A percentile compares a stretch with the other conserved stretches of the same genome.
Conservation (phyloP, 2,329 filamentous ascomycete species). For the Cladophialophora chaetospira region DNA sequence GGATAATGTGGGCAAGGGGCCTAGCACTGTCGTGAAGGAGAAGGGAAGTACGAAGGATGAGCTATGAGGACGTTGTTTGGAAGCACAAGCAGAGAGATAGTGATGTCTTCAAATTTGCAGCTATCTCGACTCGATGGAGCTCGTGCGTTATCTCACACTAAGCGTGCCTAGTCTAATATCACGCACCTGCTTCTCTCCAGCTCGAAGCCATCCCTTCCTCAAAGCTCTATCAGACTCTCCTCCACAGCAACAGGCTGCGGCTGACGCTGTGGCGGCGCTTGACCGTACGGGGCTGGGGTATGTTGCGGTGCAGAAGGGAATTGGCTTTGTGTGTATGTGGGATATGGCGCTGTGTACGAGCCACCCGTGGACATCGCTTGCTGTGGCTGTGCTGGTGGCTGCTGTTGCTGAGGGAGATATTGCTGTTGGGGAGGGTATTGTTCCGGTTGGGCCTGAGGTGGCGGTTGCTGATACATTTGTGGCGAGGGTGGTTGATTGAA, state of each 20-base stretch:
- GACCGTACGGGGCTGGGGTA: constrained; percentile 23
- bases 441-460: constrained; percentile 42
- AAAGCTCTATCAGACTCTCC: constrained; percentile 80
- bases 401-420: constrained; percentile 39
- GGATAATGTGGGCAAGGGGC: constrained; percentile 16
- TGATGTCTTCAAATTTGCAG: too few species aligned
- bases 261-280: constrained; percentile 49
- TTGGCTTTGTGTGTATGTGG: constrained; percentile 57
- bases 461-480: constrained; percentile 25
- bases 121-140: too few species aligned
- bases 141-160: too few species aligned
- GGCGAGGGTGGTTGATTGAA: constrained; percentile 12
- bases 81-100: too few species aligned
- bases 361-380: constrained; percentile 10
- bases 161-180: too few species aligned
- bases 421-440: constrained; percentile 43
- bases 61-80: too few species aligned
- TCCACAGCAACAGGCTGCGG: constrained; percentile 60
- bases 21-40: not conserved
- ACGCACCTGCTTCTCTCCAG: not conserved
- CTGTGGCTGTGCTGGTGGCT: constrained; percentile 17
- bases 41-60: constrained; percentile 21
- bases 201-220: constrained; percentile 25
- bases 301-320: constrained; percentile 69
- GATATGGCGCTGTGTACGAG: constrained; percentile 7